Base-by-base conservation (phyloP, 345 rosid species). In the Gossypium anomalum region DNA sequence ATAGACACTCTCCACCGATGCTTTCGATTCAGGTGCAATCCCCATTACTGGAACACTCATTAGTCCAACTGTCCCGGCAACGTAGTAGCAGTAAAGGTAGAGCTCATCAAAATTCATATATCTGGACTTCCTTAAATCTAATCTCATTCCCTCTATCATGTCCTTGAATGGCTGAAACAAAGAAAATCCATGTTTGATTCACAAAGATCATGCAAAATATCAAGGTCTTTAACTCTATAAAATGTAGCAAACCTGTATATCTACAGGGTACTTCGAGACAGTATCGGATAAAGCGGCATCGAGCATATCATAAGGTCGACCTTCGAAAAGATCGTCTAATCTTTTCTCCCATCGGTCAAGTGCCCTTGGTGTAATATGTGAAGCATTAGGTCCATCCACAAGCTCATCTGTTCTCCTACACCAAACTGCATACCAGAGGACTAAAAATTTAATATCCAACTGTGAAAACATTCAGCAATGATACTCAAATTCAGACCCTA, bases 11-110 rank as follows among this genome's bases (percentile, higher is more conserved):
- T 84, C 89, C 8, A 84, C 81, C 1, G 89, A 64, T 15, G 86
- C 86, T 82, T 82, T 80, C 2, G 89, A 84, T 76, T 82, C 86
- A 0, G 85, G 83, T 11, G 87, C 79, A 7, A 86, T 86, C 61
- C 89, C 89, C 89, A 86, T 86, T 14, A 86, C 87, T 0, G 89
- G 89, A 25, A 86, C 89, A 41, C 85, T 86, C 87, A 86, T 86
- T 15, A 86, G 78, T 73, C 87, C 87, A 7, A 86, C 89, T 1
- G 89, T 86, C 38, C 89, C 89, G 5, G 89, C 89, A 34, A 86
- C 89, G 14, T 86, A 86, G 58, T 86, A 86, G 78, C 89, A 84
- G 73, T 86, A 86, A 34, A 86, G 84, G 76, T 86, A 86, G 63
- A 86, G 89, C 85, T 86, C 87, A 15, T 86, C 87, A 15, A 86